These are phyloP conservation scores for Saccharomycopsis sp. DNA, from an alignment of 805 yeast genomes.

Conservation along the genomic window DNA sequence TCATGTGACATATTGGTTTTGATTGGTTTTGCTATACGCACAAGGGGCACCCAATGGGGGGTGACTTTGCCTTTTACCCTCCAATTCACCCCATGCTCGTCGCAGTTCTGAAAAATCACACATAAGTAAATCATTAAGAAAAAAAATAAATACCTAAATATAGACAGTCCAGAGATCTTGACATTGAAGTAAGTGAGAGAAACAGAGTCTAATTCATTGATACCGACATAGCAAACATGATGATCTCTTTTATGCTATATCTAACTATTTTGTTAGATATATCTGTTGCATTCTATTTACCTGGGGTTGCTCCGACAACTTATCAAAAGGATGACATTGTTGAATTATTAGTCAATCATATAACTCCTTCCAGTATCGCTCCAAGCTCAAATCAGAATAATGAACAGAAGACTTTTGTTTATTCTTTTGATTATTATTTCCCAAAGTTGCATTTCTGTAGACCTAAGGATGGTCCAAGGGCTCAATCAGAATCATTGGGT, in stretches of 20 bases:
- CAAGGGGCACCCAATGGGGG: too few relatives aligned
- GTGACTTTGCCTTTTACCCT: too few relatives aligned
- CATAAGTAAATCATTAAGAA: too few relatives aligned
- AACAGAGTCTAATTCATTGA: too few relatives aligned
- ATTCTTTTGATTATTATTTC: slow-evolving; percentile 78
- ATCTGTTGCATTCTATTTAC: slow-evolving; percentile 59
- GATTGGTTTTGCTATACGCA: too few relatives aligned
- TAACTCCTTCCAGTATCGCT: slow-evolving; percentile 63
- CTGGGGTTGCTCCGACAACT: slow-evolving; percentile 94
- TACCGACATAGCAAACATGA: too few relatives aligned
- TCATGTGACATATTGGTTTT: too few relatives aligned
- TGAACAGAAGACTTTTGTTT: slow-evolving; percentile 47
- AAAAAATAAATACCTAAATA: too few relatives aligned
- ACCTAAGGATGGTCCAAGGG: slow-evolving; percentile 52
- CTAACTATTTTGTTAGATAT: neutral
- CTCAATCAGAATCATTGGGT: slow-evolving; percentile 83
- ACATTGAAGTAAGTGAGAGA: too few relatives aligned
- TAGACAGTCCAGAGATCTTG: too few relatives aligned
- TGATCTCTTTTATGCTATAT: neutral
- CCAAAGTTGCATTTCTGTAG: slow-evolving; percentile 76
- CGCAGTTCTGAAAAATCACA: too few relatives aligned
- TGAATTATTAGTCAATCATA: slow-evolving; percentile 79
- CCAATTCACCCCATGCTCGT: too few relatives aligned
- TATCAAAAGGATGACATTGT: slow-evolving; percentile 67
- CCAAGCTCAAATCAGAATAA: slow-evolving; percentile 13